A percentile compares a stretch with the other conserved stretches of the same genome.
Evolutionary conservation across 176 grass and related monocot species (phyloP).

Genomic region (Tuctoria greenei): DNA sequence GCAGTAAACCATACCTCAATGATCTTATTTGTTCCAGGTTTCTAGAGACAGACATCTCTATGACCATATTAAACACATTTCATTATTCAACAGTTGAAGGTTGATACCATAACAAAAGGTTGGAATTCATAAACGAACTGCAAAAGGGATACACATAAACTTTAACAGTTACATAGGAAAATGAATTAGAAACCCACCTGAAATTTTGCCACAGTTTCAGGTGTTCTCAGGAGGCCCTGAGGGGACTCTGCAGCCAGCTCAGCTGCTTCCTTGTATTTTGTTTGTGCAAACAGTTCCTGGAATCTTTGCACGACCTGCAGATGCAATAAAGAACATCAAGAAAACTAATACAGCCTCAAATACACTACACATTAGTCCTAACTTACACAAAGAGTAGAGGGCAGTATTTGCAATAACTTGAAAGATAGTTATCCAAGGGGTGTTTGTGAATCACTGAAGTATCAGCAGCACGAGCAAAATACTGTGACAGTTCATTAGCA

Average conservation of each 20-base stretch:
- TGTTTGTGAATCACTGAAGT: neutral
- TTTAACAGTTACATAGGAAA: neutral
- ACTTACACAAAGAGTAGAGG: neutral
- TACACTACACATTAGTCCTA: neutral
- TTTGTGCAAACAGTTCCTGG: constrained; percentile 87
- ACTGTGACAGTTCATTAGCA: neutral
- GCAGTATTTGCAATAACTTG: neutral
- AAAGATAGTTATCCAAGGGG: neutral
- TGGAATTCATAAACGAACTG: neutral
- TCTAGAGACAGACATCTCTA: neutral
- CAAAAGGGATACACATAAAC: neutral
- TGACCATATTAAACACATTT: neutral
- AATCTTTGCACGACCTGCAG: constrained; percentile 96
- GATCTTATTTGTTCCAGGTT: too few species aligned
- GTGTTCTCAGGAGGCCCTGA: constrained; percentile 83
- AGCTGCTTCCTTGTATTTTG: constrained; percentile 98
- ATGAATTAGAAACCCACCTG: constrained; percentile 54
- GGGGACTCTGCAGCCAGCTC: constrained; percentile 96
- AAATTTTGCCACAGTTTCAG: constrained; percentile 92
- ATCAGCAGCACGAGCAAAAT: neutral
- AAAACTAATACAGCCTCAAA: neutral
- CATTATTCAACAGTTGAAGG: neutral
- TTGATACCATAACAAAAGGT: neutral
- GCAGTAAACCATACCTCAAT: neutral
- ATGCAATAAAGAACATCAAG: constrained; percentile 13